Evolutionary conservation across 192 early-diverging fungal species (phyloP).

Genomic region (Lunasporangiospora selenospora): DNA sequence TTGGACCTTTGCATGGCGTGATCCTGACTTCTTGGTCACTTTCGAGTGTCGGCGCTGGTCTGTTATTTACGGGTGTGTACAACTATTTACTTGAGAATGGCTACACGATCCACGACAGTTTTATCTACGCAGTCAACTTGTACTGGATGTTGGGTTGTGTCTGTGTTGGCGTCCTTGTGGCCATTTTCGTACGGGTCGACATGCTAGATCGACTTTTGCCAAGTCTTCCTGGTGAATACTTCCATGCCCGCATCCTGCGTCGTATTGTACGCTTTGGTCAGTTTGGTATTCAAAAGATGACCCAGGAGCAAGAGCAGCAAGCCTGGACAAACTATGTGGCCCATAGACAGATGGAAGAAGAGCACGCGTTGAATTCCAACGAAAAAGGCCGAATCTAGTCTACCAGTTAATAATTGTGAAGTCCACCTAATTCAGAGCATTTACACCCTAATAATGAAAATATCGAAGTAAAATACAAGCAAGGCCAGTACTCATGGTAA

Average conservation of each 20-base stretch:
- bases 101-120: conserved; percentile 59
- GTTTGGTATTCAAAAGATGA: conserved; percentile 33
- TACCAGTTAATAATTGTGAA: too few relatives aligned
- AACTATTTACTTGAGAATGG: conserved; percentile 50
- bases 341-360: conserved; percentile 31
- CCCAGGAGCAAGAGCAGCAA: conserved; percentile 18
- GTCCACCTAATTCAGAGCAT: too few relatives aligned
- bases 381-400: too few relatives aligned
- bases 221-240: conserved; percentile 62
- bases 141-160: conserved; percentile 73
- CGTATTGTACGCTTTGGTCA: conserved; percentile 59
- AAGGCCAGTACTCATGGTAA: too few relatives aligned
- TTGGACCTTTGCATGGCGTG: conserved; percentile 74
- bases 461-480: too few relatives aligned
- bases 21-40: conserved; percentile 80
- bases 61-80: conserved; percentile 70
- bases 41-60: conserved; percentile 75
- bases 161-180: conserved; percentile 59
- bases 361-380: too few relatives aligned
- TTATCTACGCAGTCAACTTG: conserved; percentile 66
- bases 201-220: conserved; percentile 73
- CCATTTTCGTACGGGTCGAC: conserved; percentile 65
- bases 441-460: too few relatives aligned
- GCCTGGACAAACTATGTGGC: conserved; percentile 34
- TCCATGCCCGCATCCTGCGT: conserved; percentile 63